Evolutionary conservation across 192 early-diverging fungal species (phyloP).

Genomic region (Entomortierella chlamydospora): DNA sequence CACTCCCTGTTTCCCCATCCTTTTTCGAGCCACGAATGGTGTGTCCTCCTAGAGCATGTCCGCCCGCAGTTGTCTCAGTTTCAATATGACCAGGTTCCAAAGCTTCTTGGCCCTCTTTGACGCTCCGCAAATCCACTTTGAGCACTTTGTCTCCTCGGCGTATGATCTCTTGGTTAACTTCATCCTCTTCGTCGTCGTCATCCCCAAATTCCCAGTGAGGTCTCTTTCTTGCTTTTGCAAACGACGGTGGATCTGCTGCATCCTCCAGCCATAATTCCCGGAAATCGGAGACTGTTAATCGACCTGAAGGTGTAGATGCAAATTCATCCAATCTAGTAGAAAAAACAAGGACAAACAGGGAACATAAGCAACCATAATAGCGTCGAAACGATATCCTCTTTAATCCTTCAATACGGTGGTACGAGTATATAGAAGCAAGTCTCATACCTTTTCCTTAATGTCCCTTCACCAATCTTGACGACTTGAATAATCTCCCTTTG

Average conservation of each 20-base stretch:
- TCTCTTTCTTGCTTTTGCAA: constrained; percentile 63
- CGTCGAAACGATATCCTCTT: background rate
- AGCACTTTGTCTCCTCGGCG: constrained; percentile 22
- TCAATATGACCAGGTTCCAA: constrained; percentile 17
- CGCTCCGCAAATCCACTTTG: constrained; percentile 16
- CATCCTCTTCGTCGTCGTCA: constrained; percentile 35
- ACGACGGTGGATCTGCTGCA: constrained; percentile 87
- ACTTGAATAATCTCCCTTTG: constrained; percentile 86
- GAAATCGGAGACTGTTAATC: constrained; percentile 85
- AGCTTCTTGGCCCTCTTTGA: constrained; percentile 31
- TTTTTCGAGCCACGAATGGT: background rate
- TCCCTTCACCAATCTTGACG: constrained; percentile 91
- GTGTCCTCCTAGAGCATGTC: background rate
- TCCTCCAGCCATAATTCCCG: constrained; percentile 86
- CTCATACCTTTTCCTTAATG: constrained; percentile 78
- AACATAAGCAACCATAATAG: background rate
- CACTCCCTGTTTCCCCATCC: background rate
- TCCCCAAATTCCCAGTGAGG: constrained; percentile 52
- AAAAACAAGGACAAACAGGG: background rate
- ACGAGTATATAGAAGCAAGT: background rate
- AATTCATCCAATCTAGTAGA: constrained; percentile 81
- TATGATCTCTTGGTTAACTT: constrained; percentile 43
- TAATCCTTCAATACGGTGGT: no score
- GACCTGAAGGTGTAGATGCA: constrained; percentile 77
- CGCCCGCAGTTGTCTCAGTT: constrained; percentile 6